Evolutionary conservation across 768 basidiomycete genomes (phyloP).

Genomic region (Psilocybe cubensis): DNA sequence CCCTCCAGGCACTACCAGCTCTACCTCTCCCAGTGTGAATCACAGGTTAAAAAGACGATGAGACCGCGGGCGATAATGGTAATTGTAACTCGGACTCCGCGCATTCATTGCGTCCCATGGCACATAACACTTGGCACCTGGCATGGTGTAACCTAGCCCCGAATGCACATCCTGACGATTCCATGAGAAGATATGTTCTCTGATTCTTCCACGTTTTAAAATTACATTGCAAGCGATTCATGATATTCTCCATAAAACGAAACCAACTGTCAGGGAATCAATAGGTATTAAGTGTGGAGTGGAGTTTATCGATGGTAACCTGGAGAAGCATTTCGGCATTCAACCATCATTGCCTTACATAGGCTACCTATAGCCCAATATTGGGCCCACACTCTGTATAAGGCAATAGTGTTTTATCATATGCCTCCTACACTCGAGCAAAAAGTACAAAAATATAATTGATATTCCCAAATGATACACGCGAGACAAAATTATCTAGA

Average conservation of each 20-base stretch:
- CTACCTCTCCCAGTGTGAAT: no score
- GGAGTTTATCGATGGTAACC: neutral
- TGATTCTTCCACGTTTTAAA: neutral
- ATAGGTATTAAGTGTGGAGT: neutral
- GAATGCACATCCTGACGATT: neutral
- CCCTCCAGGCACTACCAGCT: no score
- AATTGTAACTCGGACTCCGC: neutral
- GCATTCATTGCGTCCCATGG: neutral
- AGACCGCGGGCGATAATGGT: no score
- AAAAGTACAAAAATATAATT: neutral
- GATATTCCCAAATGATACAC: neutral
- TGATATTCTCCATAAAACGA: neutral
- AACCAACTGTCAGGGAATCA: neutral
- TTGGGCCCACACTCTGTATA: neutral
- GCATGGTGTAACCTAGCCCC: neutral
- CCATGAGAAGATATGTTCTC: neutral
- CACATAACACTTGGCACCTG: neutral
- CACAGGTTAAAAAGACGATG: no score
- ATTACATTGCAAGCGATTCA: no score
- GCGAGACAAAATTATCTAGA: neutral
- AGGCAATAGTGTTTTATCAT: neutral
- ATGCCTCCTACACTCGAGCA: neutral
- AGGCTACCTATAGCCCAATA: neutral
- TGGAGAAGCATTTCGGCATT: neutral
- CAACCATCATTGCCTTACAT: neutral